Conservation (phyloP, 345 rosid genomes). For the Hevea brasiliensis region DNA sequence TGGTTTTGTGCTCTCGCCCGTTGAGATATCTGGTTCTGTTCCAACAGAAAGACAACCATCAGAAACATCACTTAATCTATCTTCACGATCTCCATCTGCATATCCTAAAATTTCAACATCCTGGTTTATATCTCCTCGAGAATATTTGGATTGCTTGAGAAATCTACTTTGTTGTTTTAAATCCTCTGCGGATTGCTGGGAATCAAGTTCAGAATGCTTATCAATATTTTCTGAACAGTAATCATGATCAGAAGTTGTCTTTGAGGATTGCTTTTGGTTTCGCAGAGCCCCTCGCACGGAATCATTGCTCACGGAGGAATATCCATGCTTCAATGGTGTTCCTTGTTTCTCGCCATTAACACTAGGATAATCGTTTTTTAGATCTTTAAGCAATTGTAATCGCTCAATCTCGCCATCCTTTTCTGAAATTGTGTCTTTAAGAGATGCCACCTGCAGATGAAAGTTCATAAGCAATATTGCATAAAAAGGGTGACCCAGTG, state of each 20-base stretch:
- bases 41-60: slow-evolving; percentile 46
- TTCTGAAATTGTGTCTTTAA: slow-evolving; percentile 70
- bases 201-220: slow-evolving; percentile 28
- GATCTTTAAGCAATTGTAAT: slow-evolving; percentile 58
- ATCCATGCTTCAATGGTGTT: neutral
- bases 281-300: too few relatives aligned
- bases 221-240: slow-evolving; percentile 18
- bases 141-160: slow-evolving; percentile 23
- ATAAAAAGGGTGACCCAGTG: too few relatives aligned
- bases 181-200: slow-evolving; percentile 26
- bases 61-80: slow-evolving; percentile 42
- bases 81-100: slow-evolving; percentile 41
- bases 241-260: slow-evolving; percentile 33
- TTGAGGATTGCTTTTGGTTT: slow-evolving; percentile 19
- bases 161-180: slow-evolving; percentile 19
- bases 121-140: slow-evolving; percentile 5
- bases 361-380: slow-evolving; percentile 34
- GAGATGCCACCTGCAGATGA: slow-evolving; percentile 61
- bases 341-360: slow-evolving; percentile 28
- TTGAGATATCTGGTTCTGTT: slow-evolving; percentile 43
- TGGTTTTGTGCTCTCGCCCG: slow-evolving; percentile 32
- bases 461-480: neutral
- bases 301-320: too few relatives aligned
- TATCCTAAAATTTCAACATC: slow-evolving; percentile 26
- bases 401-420: slow-evolving; percentile 89